Evolutionary conservation across 139 green algal genomes (phyloP), one percentile per base, ranked within the genome.

Genomic region (Micractinium sp.): DNA sequence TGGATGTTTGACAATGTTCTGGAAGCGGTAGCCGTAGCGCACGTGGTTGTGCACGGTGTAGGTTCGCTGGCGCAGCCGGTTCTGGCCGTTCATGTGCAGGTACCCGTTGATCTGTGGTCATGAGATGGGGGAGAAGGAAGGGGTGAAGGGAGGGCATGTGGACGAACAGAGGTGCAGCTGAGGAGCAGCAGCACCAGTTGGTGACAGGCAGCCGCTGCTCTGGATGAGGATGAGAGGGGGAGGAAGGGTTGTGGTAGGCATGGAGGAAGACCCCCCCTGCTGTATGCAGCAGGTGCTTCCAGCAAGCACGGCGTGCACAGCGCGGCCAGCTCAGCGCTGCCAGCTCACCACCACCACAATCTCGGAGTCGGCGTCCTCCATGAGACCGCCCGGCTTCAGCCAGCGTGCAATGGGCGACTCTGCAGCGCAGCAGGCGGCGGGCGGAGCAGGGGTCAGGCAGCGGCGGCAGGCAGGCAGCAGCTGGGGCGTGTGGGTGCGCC

Each of bases 331-430:
- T 61, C 20, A 36, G 36, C 39, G 2, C 47, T 67, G 25, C 35
- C 19, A 85, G 84, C 91, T 92, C 77, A 94, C 92, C 53, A 94
- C 90, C 23, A 96, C 93, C 61, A 94, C 93, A 60, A 96, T 92
- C 87, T 92, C 90, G 0, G 94, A 88, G 79, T 95, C 91, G 7
- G 89, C 90, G 74, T 96, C 94, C 31, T 61, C 80, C 63, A 90
- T 88, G 47, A 94, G 20, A 36, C 88, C 88, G 15, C 73, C 69
- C 4, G 89, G 85, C 41, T 88, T 79, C 19, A 67, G 47, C 91
- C 92, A 95, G 69, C 36, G 33, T 9, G 71, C 27, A 19, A 85
- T 85, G 53, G 71, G 88, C 2, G 82, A 85, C 73, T 87, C 60
- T 86, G 82, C 66, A 39, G 36, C 14, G 47, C 47, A 56, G 47